Percentiles rank a stretch among this genome's conserved stretches.
Conservation (phyloP, 768 basidiomycete genomes). For the Gyrodon lividus region DNA sequence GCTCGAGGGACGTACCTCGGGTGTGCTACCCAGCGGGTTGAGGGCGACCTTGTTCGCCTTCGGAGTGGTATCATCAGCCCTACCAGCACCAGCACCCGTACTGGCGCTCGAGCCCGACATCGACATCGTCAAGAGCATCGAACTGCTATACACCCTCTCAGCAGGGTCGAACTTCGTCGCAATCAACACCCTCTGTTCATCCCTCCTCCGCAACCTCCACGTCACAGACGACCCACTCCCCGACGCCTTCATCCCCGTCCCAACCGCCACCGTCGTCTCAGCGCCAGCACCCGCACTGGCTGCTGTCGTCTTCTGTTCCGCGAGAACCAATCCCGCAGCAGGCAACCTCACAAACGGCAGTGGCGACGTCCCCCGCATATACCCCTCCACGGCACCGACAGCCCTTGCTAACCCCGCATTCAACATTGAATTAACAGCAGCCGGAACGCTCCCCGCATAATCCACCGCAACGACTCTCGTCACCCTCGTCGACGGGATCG, state of each 20-base stretch:
- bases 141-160: slow-evolving; percentile 49
- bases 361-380: slow-evolving; percentile 63
- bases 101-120: slow-evolving; percentile 3
- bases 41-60: slow-evolving; percentile 40
- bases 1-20: slow-evolving; percentile 14
- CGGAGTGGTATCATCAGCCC: slow-evolving; percentile 38
- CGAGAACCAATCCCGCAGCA: slow-evolving; percentile 56
- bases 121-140: slow-evolving; percentile 45
- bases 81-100: slow-evolving; percentile 13
- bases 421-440: slow-evolving; percentile 80
- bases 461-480: slow-evolving; percentile 84
- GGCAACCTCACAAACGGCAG: slow-evolving; percentile 73
- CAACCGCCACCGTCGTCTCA: slow-evolving; percentile 25
- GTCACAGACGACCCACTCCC: slow-evolving; percentile 24
- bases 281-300: slow-evolving; percentile 30
- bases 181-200: slow-evolving; percentile 58
- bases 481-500: slow-evolving; percentile 90
- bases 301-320: slow-evolving; percentile 41
- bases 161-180: slow-evolving; percentile 51
- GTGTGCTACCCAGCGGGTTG: slow-evolving; percentile 20
- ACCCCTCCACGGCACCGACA: slow-evolving; percentile 72
- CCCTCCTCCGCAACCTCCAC: slow-evolving; percentile 63
- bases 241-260: slow-evolving; percentile 20
- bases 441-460: slow-evolving; percentile 81
- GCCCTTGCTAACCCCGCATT: slow-evolving; percentile 74